Conservation (phyloP, 2,329 filamentous ascomycete species). For the Ophiostoma montium region DNA sequence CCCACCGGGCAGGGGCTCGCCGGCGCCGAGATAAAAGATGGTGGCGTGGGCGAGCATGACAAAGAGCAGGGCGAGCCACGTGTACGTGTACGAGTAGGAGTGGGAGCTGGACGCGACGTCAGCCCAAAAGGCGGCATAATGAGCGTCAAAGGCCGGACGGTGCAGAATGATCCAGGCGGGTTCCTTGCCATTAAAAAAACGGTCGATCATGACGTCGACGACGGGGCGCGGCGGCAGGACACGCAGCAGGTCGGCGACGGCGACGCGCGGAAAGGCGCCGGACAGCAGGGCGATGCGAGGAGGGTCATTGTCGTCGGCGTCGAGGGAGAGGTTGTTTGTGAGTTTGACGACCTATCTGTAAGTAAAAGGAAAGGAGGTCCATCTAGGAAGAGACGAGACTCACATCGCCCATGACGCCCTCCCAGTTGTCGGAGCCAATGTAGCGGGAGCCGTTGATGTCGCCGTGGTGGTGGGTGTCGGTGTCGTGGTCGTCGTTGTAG, state of each 20-base stretch:
- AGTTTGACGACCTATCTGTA: conserved; percentile 5
- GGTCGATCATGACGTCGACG: conserved; percentile 15
- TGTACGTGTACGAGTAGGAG: conserved; percentile 15
- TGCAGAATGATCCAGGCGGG: conserved; percentile 19
- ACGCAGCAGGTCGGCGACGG: conserved; percentile 9
- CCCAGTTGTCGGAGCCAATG: conserved; percentile 19
- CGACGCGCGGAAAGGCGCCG: conserved; percentile 11
- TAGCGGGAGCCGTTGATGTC: conserved; percentile 15
- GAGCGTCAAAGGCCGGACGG: conserved; percentile 16
- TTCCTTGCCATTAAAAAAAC: conserved; percentile 17
- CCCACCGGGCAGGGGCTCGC: conserved; percentile 13
- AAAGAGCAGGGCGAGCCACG: conserved; percentile 19
- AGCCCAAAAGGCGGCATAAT: conserved; percentile 20
- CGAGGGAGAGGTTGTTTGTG: conserved; percentile 8
- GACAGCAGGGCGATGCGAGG: conserved; percentile 13
- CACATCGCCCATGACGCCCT: conserved; percentile 16
- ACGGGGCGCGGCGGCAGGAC: conserved; percentile 14
- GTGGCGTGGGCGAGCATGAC: conserved; percentile 18
- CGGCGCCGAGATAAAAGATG: conserved; percentile 15
- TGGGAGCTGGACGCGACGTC: conserved; percentile 5
- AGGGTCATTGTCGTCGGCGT: conserved; percentile 1
- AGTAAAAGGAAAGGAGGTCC: too few relatives aligned
- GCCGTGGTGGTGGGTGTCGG: not conserved
- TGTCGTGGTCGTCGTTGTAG: not conserved
- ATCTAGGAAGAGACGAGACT: too few relatives aligned